A percentile compares a stretch with the other conserved stretches of the same genome.
phyloP scores from a whole-genome alignment of 2,329 filamentous ascomycete genomes.

The Claviceps capensis region DNA sequence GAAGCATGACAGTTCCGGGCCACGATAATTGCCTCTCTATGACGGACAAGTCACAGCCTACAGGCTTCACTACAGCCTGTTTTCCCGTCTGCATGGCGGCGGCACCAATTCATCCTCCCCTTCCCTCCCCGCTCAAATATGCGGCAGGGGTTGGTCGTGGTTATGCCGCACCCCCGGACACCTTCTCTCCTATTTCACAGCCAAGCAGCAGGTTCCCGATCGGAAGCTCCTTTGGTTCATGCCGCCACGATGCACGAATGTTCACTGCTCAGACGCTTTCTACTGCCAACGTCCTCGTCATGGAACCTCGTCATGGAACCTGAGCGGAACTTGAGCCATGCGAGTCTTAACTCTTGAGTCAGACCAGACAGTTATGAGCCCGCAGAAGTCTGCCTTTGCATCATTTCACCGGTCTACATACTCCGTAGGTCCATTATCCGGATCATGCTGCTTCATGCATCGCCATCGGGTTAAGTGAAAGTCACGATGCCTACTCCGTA shows the following conservation, averaged over 20 bases:
- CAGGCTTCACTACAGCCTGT: neutral
- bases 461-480: neutral
- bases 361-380: neutral
- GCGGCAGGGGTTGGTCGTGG: slow-evolving; percentile 2
- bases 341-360: neutral
- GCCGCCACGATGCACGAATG: too few relatives aligned
- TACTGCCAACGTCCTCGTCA: too few relatives aligned
- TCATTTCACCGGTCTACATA: neutral
- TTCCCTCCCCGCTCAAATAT: neutral
- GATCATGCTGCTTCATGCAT: neutral
- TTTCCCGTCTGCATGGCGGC: neutral
- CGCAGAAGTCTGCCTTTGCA: neutral
- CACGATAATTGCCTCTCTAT: neutral
- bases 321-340: neutral
- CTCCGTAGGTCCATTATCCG: neutral
- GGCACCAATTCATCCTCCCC: neutral
- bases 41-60: neutral
- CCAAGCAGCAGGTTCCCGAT: neutral
- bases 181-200: too few relatives aligned
- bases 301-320: neutral
- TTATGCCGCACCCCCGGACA: neutral
- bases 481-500: too few relatives aligned
- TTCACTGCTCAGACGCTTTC: too few relatives aligned
- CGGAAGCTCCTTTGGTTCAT: neutral
- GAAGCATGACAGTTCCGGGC: neutral